Base-by-base conservation (phyloP, 148 eudicot genomes). In the Oxyria digyna region DNA sequence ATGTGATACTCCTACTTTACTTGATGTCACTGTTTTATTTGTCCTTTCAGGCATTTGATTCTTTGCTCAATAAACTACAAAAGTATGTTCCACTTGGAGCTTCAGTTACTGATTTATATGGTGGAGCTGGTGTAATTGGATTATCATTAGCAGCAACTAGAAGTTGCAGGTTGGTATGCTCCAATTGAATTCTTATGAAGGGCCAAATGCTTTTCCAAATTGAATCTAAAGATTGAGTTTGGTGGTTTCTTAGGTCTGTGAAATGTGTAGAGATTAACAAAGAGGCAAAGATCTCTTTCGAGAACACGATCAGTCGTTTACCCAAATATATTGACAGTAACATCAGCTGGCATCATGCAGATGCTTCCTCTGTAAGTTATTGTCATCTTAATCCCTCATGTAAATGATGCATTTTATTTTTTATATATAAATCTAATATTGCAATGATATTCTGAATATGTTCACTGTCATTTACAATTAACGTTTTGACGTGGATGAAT, bases 81-180 rank as follows among this genome's bases (percentile, higher is more conserved):
- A 94, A 85, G 74, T 88, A 85, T 84, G 97, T 91, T 62, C 96
- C 85, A 13, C n/a, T 33, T 63, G 97, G 96, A 67, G 80, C 97
- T 50, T 86, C 99, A 42, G 96, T 91, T 75, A 84, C 81, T 83
- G 99, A 90, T 78, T 83, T 94, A 27, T 91, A 94, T 79, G 99
- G 96, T 57, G 99, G 99, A 79, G 90, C 93, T 78, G 99, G 99
- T 76, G 96, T 88, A 14, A 94, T 94, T 77, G 99, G 97, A 73
- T 83, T 94, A 73, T 94, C 99, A 77, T 85, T 94, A 78, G 96
- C 96, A 70, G 82, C 81, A 71, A 38, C 87, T 50, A 88, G 85
- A 81, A 94, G 91, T 75, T 88, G 99, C 93, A 87, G 92, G 97
- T 73, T 73, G 37, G 71, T 38, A 57, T 35, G 26, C 7, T 37